phyloP scores from a whole-genome alignment of 371 early-diverging fungal species.

The Apophysomyces sp. region DNA sequence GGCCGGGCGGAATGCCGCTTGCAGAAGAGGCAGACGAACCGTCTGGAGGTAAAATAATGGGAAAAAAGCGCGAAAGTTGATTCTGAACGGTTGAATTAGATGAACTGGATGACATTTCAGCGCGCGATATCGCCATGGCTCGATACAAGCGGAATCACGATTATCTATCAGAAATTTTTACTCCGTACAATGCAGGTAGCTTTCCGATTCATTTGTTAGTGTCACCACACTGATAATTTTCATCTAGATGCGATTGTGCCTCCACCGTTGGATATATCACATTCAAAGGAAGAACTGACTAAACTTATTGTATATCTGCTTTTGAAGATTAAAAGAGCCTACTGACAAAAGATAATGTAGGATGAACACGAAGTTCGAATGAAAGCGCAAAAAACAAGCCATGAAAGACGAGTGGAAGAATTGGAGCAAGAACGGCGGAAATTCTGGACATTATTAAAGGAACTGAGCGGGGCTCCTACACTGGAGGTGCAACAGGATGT shows the following conservation, averaged over 20 bases:
- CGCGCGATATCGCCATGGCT: constrained; percentile 72
- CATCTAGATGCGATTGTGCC: constrained; percentile 23
- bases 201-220: not conserved
- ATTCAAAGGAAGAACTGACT: constrained; percentile 38
- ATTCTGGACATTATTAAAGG: constrained; percentile 39
- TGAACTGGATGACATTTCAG: constrained; percentile 68
- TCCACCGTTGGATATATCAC: constrained; percentile 33
- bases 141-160: constrained; percentile 83
- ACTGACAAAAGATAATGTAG: constrained; percentile 14
- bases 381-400: constrained; percentile 25
- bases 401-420: constrained; percentile 32
- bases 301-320: constrained; percentile 24
- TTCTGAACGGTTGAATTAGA: constrained; percentile 46
- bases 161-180: constrained; percentile 74
- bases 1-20: not conserved
- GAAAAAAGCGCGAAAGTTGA: not conserved
- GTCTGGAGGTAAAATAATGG: constrained; percentile 17
- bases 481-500: constrained; percentile 31
- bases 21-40: constrained; percentile 20
- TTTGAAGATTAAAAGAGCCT: not conserved
- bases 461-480: constrained; percentile 40
- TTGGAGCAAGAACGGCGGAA: constrained; percentile 37
- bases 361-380: constrained; percentile 30
- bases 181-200: constrained; percentile 64
- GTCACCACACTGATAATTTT: not conserved